A percentile compares a stretch with the other conserved stretches of the same genome.
These are phyloP conservation scores for Spirogloea muscicola DNA, from an alignment of 139 green algal species.

Conservation along the genomic window DNA sequence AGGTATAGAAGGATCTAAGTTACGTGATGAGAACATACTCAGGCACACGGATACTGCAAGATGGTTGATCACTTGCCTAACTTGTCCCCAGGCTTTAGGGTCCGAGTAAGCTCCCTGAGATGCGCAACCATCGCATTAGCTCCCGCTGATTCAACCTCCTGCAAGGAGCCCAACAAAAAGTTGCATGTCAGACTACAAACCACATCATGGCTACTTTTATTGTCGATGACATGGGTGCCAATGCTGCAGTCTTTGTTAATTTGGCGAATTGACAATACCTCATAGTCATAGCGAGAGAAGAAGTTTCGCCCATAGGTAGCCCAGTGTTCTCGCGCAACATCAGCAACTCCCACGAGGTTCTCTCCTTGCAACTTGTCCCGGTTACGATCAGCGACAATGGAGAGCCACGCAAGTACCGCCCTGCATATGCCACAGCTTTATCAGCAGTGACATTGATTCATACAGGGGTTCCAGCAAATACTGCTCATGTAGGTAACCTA, in stretches of 20 bases:
- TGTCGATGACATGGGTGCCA: too few relatives aligned
- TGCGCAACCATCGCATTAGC: conserved; percentile 84
- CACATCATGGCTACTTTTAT: too few relatives aligned
- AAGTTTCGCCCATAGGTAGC: conserved; percentile 93
- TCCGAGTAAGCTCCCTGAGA: conserved; percentile 65
- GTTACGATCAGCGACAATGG: conserved; percentile 91
- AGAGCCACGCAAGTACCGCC: conserved; percentile 90
- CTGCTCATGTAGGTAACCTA: too few relatives aligned
- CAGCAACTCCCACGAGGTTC: conserved; percentile 77
- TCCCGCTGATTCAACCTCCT: conserved; percentile 71
- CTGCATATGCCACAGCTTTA: too few relatives aligned
- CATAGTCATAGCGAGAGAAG: conserved; percentile 94
- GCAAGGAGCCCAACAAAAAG: too few relatives aligned
- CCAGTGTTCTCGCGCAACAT: conserved; percentile 95
- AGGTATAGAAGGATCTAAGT: background rate
- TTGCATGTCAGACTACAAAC: too few relatives aligned
- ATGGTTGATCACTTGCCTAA: too few relatives aligned
- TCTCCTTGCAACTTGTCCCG: conserved; percentile 69
- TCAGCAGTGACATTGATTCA: too few relatives aligned
- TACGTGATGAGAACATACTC: background rate
- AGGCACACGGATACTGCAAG: background rate
- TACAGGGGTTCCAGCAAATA: too few relatives aligned
- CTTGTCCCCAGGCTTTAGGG: conserved; percentile 59
- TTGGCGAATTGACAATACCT: too few relatives aligned
- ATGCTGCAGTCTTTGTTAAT: too few relatives aligned